These are phyloP conservation scores for Agrocybe pediades DNA, from an alignment of 768 basidiomycete genomes.

Conservation along the genomic window DNA sequence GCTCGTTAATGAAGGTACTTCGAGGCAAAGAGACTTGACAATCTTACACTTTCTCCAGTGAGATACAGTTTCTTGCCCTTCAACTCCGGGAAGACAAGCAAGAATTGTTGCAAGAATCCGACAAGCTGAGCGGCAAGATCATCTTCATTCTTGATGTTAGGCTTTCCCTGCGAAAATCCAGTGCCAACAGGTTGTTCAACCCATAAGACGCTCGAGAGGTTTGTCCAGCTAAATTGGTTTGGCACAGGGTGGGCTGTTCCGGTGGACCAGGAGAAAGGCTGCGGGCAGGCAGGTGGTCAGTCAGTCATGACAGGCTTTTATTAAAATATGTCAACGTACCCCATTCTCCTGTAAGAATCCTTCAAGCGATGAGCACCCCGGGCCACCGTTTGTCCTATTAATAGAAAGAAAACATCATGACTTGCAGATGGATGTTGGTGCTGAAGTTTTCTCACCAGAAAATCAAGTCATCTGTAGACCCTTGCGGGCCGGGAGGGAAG, in stretches of 20 bases:
- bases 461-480: conserved; percentile 71
- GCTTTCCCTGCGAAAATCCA: conserved; percentile 71
- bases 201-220: conserved; percentile 72
- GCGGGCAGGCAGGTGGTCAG: conserved; percentile 3
- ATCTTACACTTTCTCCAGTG: conserved; percentile 72
- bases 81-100: conserved; percentile 72
- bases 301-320: too few species aligned
- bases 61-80: conserved; percentile 74
- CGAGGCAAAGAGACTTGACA: background rate
- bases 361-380: conserved; percentile 75
- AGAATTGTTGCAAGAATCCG: conserved; percentile 75
- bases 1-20: background rate
- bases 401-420: conserved; percentile 3
- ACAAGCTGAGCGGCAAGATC: conserved; percentile 49
- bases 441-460: conserved; percentile 54
- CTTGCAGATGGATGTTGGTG: background rate
- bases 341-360: conserved; percentile 77
- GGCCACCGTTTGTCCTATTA: conserved; percentile 77
- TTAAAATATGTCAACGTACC: too few species aligned
- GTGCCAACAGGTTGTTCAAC: conserved; percentile 83
- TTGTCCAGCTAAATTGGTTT: conserved; percentile 79
- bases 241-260: conserved; percentile 65
- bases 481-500: conserved; percentile 76
- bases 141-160: conserved; percentile 59
- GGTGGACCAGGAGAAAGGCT: conserved; percentile 70